Conservation (phyloP, 805 yeast genomes). For the Clavispora vitiphila region DNA sequence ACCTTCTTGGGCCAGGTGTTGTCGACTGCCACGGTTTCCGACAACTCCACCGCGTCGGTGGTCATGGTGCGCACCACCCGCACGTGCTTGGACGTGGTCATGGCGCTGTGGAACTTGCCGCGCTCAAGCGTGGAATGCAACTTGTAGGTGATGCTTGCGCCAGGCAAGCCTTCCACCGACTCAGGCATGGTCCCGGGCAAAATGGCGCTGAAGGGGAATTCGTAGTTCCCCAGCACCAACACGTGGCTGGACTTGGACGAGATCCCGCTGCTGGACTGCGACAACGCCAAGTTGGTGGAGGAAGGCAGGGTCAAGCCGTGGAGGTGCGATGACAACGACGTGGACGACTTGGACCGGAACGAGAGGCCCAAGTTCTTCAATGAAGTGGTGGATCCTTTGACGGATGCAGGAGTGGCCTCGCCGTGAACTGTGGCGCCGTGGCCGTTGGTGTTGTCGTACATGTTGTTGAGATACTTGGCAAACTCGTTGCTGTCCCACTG, state of each 20-base stretch:
- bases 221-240: constrained; percentile 74
- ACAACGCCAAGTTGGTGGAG: constrained; percentile 11
- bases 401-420: constrained; percentile 17
- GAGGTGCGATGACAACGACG: constrained; percentile 15
- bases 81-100: constrained; percentile 64
- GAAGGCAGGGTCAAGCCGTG: constrained; percentile 23
- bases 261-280: constrained; percentile 3
- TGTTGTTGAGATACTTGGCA: constrained; percentile 32
- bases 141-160: constrained; percentile 67
- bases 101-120: constrained; percentile 65
- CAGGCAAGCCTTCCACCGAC: constrained; percentile 84
- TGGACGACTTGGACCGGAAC: constrained; percentile 32
- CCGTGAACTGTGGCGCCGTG: background rate
- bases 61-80: constrained; percentile 83
- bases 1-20: constrained; percentile 94
- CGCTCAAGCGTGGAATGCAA: constrained; percentile 79
- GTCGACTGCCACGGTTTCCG: constrained; percentile 90
- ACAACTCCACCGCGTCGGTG: constrained; percentile 78
- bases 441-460: constrained; percentile 22
- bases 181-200: constrained; percentile 84
- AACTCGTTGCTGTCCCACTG: constrained; percentile 70
- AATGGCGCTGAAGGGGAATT: constrained; percentile 80
- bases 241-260: constrained; percentile 23
- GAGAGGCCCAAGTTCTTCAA: constrained; percentile 32
- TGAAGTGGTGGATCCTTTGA: constrained; percentile 41